phyloP scores from a whole-genome alignment of 148 eudicot species.

The Chenopodium suecicum region DNA sequence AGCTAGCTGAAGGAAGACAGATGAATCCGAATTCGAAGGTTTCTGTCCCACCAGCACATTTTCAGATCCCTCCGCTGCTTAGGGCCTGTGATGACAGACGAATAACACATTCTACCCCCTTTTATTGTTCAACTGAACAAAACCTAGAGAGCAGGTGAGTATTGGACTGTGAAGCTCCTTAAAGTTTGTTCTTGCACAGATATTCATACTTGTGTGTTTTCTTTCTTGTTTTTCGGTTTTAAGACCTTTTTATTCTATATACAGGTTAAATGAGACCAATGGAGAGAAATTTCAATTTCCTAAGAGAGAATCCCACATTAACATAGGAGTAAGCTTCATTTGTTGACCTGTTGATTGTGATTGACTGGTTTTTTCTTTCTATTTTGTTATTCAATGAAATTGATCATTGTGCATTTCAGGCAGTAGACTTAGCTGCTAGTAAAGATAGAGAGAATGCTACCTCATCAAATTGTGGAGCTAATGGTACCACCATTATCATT shows the following conservation, averaged over 20 bases:
- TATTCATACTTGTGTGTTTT: not conserved
- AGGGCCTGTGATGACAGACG: slow-evolving; percentile 26
- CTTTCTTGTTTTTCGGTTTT: not conserved
- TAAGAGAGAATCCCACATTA: slow-evolving; percentile 20
- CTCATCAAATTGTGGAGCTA: slow-evolving; percentile 23
- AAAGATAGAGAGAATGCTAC: slow-evolving; percentile 16
- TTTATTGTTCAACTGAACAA: slow-evolving; percentile 18
- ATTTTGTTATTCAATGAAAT: not conserved
- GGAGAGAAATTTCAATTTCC: slow-evolving; percentile 20
- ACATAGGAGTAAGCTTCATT: slow-evolving; percentile 17
- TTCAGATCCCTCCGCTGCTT: slow-evolving; percentile 24
- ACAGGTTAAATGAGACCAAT: slow-evolving; percentile 30
- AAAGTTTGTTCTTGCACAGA: not conserved
- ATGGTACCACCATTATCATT: slow-evolving; percentile 27
- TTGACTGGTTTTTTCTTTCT: not conserved
- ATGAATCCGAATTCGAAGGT: slow-evolving; percentile 24
- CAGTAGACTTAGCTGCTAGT: slow-evolving; percentile 22
- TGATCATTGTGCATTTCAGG: slow-evolving; percentile 21
- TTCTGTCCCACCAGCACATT: slow-evolving; percentile 24
- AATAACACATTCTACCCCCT: slow-evolving; percentile 9
- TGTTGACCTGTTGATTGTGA: not conserved
- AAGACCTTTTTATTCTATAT: not conserved
- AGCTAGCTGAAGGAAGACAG: slow-evolving; percentile 24
- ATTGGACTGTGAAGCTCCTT: not conserved
- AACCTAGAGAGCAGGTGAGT: slow-evolving; percentile 27